Evolutionary conservation across 345 rosid species (phyloP).

Genomic region (Trapa bicornis): DNA sequence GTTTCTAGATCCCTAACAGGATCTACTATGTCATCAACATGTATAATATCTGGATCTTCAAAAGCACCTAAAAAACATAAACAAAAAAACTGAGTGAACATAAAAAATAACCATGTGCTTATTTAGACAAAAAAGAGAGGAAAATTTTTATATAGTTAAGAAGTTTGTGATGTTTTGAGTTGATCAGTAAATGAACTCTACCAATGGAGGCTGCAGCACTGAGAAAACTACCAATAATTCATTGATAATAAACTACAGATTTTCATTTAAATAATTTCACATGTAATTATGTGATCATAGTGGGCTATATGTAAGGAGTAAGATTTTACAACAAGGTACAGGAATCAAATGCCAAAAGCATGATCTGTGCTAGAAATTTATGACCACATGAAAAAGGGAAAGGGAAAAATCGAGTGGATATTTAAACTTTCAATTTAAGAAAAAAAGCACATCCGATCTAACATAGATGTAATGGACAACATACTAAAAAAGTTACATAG

Average conservation of each 20-base stretch:
- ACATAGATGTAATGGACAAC: background rate
- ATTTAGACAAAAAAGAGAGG: background rate
- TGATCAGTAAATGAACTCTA: background rate
- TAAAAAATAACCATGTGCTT: background rate
- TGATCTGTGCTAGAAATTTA: background rate
- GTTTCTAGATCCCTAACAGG: conserved; percentile 92
- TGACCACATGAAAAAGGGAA: background rate
- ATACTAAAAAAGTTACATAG: background rate
- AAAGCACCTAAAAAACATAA: conserved; percentile 54
- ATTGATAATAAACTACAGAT: background rate
- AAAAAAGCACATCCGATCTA: background rate
- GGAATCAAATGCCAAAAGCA: background rate
- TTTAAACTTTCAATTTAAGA: background rate
- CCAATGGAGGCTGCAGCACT: background rate
- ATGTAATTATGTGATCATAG: background rate
- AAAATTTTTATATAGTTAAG: background rate
- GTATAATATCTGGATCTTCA: conserved; percentile 90
- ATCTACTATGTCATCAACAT: conserved; percentile 86
- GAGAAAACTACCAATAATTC: background rate
- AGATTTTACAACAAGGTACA: background rate
- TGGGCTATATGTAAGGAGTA: background rate
- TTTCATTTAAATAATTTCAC: background rate
- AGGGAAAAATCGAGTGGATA: background rate
- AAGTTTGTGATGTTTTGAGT: background rate
- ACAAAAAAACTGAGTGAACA: background rate